These are phyloP conservation scores for Aspergillus phoenicis DNA, from an alignment of 2,329 filamentous ascomycete species.

Conservation along the genomic window DNA sequence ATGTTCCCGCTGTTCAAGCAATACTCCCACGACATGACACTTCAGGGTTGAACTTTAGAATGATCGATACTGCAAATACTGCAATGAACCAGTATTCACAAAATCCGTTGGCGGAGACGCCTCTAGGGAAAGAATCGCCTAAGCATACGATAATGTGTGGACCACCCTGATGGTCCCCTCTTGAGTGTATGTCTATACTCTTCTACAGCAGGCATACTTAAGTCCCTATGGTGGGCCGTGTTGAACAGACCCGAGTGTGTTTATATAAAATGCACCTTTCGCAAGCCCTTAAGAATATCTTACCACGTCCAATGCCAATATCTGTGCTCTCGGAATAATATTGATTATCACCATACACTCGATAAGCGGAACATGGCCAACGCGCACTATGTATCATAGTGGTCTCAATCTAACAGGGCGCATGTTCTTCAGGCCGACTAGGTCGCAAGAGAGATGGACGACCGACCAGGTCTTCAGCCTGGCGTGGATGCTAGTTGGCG, in stretches of 20 bases:
- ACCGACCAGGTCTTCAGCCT: no score
- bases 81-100: no score
- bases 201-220: background rate
- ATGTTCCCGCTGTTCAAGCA: background rate
- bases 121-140: no score
- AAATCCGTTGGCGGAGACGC: no score
- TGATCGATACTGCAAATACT: no score
- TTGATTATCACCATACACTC: background rate
- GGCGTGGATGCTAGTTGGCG: no score
- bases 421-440: background rate
- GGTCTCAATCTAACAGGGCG: background rate
- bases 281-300: background rate
- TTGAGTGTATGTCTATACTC: no score
- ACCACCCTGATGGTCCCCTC: no score
- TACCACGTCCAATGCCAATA: background rate
- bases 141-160: no score
- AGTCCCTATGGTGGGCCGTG: background rate
- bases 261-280: background rate
- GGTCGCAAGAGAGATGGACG: background rate
- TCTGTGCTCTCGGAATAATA: background rate
- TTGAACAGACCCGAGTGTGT: background rate
- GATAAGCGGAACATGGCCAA: background rate
- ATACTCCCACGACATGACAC: background rate
- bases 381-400: background rate
- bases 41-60: background rate